These are phyloP conservation scores for Sporopachydermia quercuum DNA, from an alignment of 805 yeast genomes.

Conservation along the genomic window DNA sequence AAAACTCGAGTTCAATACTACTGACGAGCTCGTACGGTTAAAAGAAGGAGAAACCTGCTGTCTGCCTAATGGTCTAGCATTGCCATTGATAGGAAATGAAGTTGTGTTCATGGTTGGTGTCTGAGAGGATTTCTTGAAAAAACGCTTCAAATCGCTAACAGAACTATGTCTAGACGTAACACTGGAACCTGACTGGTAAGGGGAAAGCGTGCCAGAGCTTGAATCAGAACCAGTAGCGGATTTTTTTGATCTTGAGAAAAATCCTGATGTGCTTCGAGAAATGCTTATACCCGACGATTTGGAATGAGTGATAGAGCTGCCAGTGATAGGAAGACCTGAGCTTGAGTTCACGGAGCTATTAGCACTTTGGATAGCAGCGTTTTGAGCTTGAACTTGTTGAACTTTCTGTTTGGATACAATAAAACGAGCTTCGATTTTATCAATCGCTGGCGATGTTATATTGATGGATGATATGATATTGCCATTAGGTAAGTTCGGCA, in stretches of 20 bases:
- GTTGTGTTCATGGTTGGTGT: conserved; percentile 8
- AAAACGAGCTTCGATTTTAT: conserved; percentile 72
- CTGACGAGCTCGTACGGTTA: conserved; percentile 2
- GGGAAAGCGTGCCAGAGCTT: conserved; percentile 18
- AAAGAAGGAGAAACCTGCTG: conserved; percentile 14
- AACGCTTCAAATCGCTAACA: conserved; percentile 63
- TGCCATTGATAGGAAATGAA: conserved; percentile 2
- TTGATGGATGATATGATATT: conserved; percentile 36
- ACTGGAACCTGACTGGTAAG: conserved; percentile 24
- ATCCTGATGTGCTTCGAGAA: conserved; percentile 20
- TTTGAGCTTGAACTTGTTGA: conserved; percentile 36
- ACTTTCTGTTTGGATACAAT: conserved; percentile 69
- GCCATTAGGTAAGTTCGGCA: conserved; percentile 41
- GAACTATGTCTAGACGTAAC: conserved; percentile 52
- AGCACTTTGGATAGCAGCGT: conserved; percentile 28
- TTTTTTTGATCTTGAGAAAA: conserved; percentile 21
- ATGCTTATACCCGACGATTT: conserved; percentile 18
- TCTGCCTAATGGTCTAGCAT: conserved; percentile 9
- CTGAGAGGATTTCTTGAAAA: conserved; percentile 37
- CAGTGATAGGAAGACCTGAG: conserved; percentile 11
- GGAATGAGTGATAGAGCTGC: conserved; percentile 22
- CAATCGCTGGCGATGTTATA: conserved; percentile 48
- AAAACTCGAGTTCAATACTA: conserved; percentile 1
- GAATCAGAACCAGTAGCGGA: conserved; percentile 14
- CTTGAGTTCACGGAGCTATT: conserved; percentile 11